phyloP scores from a whole-genome alignment of 768 basidiomycete genomes.

The Pluteus cervinus region DNA sequence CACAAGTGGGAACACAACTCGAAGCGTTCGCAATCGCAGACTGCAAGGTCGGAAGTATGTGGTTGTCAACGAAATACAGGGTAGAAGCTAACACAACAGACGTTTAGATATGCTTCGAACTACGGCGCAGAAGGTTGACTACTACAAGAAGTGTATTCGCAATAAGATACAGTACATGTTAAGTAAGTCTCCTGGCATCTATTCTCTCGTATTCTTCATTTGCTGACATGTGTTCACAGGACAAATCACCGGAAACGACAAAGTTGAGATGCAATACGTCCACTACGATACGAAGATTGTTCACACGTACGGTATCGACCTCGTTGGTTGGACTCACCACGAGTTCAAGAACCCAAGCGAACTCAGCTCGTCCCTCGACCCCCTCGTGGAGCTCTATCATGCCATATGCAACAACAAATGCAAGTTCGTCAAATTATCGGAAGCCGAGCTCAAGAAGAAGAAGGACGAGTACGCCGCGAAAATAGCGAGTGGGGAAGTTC shows the following conservation, averaged over 20 bases:
- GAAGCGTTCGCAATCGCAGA: too few relatives aligned
- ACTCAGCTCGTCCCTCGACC: conserved; percentile 2
- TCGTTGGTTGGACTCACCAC: conserved; percentile 13
- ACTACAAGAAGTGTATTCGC: background rate
- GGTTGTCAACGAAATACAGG: too few relatives aligned
- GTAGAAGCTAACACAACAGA: too few relatives aligned
- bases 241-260: conserved; percentile 8
- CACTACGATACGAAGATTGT: conserved; percentile 13
- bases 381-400: background rate
- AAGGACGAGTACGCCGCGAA: too few relatives aligned
- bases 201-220: background rate
- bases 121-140: conserved; percentile 3
- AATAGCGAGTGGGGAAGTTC: too few relatives aligned
- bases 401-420: background rate
- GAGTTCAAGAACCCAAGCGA: conserved; percentile 8
- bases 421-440: background rate
- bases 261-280: conserved; percentile 13
- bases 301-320: conserved; percentile 9
- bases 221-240: background rate
- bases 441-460: background rate
- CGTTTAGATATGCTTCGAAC: too few relatives aligned
- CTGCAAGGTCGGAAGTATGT: too few relatives aligned
- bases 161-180: background rate
- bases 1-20: too few relatives aligned
- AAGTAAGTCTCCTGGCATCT: too few relatives aligned